A percentile compares a stretch with the other conserved stretches of the same genome.
Conservation (phyloP, 2,329 filamentous ascomycete species). For the Coniochaeta sp. region DNA sequence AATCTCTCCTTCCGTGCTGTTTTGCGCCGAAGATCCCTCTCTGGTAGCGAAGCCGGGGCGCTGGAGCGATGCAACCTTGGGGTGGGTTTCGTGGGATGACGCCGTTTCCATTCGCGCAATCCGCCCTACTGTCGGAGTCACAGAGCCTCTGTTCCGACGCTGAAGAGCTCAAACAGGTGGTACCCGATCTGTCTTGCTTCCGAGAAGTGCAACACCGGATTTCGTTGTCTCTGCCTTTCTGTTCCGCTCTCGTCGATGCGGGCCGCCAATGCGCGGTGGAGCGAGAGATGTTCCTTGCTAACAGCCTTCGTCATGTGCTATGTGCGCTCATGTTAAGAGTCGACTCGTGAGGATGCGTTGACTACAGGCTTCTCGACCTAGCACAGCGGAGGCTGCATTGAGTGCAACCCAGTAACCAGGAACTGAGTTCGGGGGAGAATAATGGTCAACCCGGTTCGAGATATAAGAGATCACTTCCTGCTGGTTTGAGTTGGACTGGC, state of each 20-base stretch:
- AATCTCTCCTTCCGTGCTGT: background rate
- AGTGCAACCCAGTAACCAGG: background rate
- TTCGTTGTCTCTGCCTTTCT: background rate
- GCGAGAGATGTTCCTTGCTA: background rate
- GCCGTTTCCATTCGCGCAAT: background rate
- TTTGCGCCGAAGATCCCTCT: background rate
- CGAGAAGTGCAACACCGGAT: constrained; percentile 3
- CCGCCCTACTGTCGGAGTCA: background rate
- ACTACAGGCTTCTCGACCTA: background rate
- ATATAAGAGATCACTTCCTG: background rate
- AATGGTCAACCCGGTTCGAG: background rate
- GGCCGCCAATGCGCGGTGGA: background rate
- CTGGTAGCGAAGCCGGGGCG: background rate
- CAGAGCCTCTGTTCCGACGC: background rate
- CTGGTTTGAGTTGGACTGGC: background rate
- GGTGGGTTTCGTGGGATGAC: background rate
- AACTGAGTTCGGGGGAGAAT: background rate
- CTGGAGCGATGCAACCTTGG: background rate
- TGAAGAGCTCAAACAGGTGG: background rate
- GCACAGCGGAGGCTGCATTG: background rate
- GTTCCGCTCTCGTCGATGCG: background rate
- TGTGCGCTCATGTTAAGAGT: background rate
- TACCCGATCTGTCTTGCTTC: constrained; percentile 2
- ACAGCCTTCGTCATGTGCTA: background rate
- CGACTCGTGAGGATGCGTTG: background rate